phyloP scores from a whole-genome alignment of 371 early-diverging fungal species.

The Mucor irregularis region DNA sequence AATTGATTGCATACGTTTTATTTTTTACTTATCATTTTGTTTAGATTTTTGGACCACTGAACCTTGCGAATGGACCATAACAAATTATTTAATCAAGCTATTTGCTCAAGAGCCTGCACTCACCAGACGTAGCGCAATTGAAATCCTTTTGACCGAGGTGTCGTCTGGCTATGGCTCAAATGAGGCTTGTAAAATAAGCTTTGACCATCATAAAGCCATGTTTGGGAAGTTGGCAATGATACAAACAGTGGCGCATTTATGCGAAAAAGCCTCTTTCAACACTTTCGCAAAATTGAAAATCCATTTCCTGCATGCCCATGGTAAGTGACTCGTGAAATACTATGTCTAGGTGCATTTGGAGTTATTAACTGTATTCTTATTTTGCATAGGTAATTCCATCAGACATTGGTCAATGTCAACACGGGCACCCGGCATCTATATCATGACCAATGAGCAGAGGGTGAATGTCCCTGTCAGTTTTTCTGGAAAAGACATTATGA shows the following conservation, averaged over 20 bases:
- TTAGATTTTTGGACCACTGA: slow-evolving; percentile 18
- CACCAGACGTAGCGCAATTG: slow-evolving; percentile 18
- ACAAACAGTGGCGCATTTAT: slow-evolving; percentile 26
- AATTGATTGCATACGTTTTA: slow-evolving; percentile 12
- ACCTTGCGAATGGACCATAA: slow-evolving; percentile 14
- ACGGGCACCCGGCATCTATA: slow-evolving; percentile 26
- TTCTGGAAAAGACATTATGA: slow-evolving; percentile 25
- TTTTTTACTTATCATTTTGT: slow-evolving; percentile 14
- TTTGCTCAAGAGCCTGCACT: slow-evolving; percentile 16
- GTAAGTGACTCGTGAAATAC: slow-evolving; percentile 27
- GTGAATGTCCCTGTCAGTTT: slow-evolving; percentile 24
- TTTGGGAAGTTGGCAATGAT: slow-evolving; percentile 34
- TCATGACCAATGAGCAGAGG: slow-evolving; percentile 35
- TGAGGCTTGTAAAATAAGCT: slow-evolving; percentile 17
- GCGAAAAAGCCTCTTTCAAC: slow-evolving; percentile 25
- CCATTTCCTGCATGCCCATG: slow-evolving; percentile 30
- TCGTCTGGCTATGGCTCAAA: slow-evolving; percentile 22
- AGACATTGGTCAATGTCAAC: slow-evolving; percentile 36
- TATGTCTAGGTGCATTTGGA: slow-evolving; percentile 17
- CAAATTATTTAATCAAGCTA: slow-evolving; percentile 12
- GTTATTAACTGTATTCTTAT: slow-evolving; percentile 20
- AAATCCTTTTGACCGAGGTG: slow-evolving; percentile 24
- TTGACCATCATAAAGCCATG: slow-evolving; percentile 31
- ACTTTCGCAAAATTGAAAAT: slow-evolving; percentile 25
- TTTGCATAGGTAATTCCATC: slow-evolving; percentile 23